These are phyloP conservation scores for Seiridium cupressi DNA, from an alignment of 2,329 filamentous ascomycete genomes.

Conservation along the genomic window DNA sequence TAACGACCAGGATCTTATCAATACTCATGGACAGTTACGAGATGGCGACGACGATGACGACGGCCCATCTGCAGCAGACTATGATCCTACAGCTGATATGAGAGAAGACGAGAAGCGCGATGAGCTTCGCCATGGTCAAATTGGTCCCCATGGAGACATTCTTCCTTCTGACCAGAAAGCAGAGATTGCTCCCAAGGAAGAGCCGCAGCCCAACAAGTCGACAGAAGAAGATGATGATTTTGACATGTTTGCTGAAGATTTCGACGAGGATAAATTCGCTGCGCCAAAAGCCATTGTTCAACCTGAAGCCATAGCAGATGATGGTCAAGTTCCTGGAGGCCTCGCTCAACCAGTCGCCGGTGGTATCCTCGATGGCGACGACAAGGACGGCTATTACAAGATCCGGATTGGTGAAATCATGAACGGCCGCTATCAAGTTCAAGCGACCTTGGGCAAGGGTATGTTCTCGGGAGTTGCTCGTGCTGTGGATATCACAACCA, in stretches of 20 bases:
- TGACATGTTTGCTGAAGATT: conserved; percentile 88
- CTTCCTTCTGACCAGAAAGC: conserved; percentile 36
- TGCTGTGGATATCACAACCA: conserved; percentile 73
- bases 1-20: conserved; percentile 67
- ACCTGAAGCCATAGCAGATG: conserved; percentile 36
- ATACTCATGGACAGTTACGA: conserved; percentile 47
- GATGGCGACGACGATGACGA: conserved; percentile 49
- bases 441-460: conserved; percentile 83
- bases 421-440: conserved; percentile 84
- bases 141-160: conserved; percentile 57
- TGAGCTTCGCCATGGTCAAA: conserved; percentile 50
- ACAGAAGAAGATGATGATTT: conserved; percentile 60
- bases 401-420: conserved; percentile 89
- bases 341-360: conserved; percentile 55
- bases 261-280: conserved; percentile 64
- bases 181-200: conserved; percentile 32
- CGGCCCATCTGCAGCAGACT: conserved; percentile 73
- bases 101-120: conserved; percentile 66
- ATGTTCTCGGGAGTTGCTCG: conserved; percentile 97
- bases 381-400: conserved; percentile 95
- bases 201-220: conserved; percentile 40
- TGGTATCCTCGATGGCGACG: conserved; percentile 87
- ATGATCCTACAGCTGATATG: conserved; percentile 76
- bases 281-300: conserved; percentile 43
- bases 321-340: conserved; percentile 46